Evolutionary conservation across 2,329 filamentous ascomycete genomes (phyloP), one percentile per base, ranked within the genome.

Genomic region (Exophiala viscosa): DNA sequence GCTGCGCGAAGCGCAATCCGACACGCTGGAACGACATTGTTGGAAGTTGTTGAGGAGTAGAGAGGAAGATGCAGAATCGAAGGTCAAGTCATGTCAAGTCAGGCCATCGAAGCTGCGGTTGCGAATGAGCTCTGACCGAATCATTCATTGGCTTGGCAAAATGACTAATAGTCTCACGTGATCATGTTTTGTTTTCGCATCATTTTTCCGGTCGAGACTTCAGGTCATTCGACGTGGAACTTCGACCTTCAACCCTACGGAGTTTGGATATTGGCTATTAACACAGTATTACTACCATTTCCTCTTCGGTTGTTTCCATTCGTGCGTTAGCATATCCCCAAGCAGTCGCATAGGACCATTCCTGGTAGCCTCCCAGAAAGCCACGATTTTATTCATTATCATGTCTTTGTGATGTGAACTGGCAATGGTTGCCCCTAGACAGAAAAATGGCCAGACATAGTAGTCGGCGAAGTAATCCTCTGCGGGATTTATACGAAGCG

Each of bases 1-100:
- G 82, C 76, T 84, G 82, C 61, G 81, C 75, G 58, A 77, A 72
- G 67, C 84, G 84, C 68, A 82, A 67, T 61, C 83, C 68, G 63
- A 78, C 76, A 70, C 83, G 82, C 71, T 82, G 79, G 66, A 81
- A 73, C 65, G 85, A 76, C 86, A 90, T 89, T 53, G 68, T 79
- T 28, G 5, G 23, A 28, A 40, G 31, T 20, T 23, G 32, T 23
- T 36, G 28, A 41, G 36, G 56, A 56, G 56, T 50, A 46, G 56
- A 55, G 52, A 55, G 56, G 34, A 45, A 15, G 10, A 28, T 28
- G 18, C 40, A 13, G 40, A 28, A 28, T 31, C 3, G 18, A 23
- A 40, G 13, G 38, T 11, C 38, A 39, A 20, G n/a, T 31, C 18
- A 23, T 18, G 40, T 31, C 28, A 28, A 28, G 40, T 23, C 10